Base-by-base conservation (phyloP, 2,329 filamentous ascomycete genomes). In the Daldinia sp. region DNA sequence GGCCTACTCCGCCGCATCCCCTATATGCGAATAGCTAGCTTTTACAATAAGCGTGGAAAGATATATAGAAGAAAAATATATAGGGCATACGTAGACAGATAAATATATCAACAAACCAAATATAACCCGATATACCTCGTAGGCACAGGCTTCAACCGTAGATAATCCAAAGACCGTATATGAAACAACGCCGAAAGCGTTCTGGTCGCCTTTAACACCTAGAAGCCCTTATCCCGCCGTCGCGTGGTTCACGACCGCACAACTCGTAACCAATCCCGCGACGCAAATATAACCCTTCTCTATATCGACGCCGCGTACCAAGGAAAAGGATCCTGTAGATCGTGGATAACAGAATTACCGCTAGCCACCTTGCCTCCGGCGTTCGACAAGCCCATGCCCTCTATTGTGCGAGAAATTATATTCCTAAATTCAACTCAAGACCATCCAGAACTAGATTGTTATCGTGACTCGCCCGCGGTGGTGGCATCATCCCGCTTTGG, bases 401-500 rank as follows among this genome's bases (percentile, higher is more conserved):
- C 49, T 43, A 32, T 29, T 30, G 41, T 17, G 37, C 8, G 37
- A 51, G 23, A 41, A 30, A 6, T 68, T 62, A 72, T 30, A 72
- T 67, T 11, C 68, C 67, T 13, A 71, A 37, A 25, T 66, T 63
- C 55, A 72, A 53, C 50, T 71, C 68, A 21, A 73, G 39, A n/a
- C 68, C 68, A 19, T 72, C 72, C 21, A 72, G 39, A 9, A 66
- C 47, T 13, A 72, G 45, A n/a, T 60, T 61, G n/a, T 70, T 70
- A 10, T 73, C 71, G 21, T 70, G 70, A 23, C 68, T 69, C 17
- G 68, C 66, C 29, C 69, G 59, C 30, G 56, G 30, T n/a, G 58
- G 69, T 5, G 70, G 61, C 45, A 75, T 58, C 37, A 75, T 6
- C 8, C 70, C 70, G 54, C 63, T 73, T 53, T 74, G 72, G 54